Conservation (phyloP, 352 stramenopile genomes). For the Pythium angustatum region DNA sequence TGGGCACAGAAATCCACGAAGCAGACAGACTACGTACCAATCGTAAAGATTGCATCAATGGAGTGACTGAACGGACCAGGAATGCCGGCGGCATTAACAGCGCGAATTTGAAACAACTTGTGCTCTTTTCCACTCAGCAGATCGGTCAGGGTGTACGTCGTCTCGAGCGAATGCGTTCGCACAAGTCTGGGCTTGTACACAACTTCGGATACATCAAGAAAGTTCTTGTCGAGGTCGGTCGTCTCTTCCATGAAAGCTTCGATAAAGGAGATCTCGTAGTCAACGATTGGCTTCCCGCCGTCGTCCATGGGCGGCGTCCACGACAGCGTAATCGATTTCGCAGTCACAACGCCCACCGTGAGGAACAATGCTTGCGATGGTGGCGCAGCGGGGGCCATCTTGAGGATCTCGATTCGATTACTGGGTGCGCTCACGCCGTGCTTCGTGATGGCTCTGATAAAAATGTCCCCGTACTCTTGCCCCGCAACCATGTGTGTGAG, state of each 20-base stretch:
- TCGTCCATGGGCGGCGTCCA: constrained; percentile 65
- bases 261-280: constrained; percentile 68
- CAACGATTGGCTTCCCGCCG: constrained; percentile 54
- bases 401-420: constrained; percentile 43
- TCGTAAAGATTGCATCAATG: constrained; percentile 63
- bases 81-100: constrained; percentile 58
- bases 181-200: constrained; percentile 56
- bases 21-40: too few relatives aligned
- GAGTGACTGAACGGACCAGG: constrained; percentile 45
- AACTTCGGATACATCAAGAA: constrained; percentile 58
- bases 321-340: constrained; percentile 60
- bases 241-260: constrained; percentile 66
- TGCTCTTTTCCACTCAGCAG: constrained; percentile 69
- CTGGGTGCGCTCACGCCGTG: constrained; percentile 54
- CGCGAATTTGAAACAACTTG: constrained; percentile 62
- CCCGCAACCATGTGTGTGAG: constrained; percentile 42
- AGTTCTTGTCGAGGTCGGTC: constrained; percentile 34
- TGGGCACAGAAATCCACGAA: neutral
- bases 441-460: constrained; percentile 49
- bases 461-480: constrained; percentile 52
- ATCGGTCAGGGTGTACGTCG: constrained; percentile 41
- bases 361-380: constrained; percentile 55
- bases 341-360: constrained; percentile 47
- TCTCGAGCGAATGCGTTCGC: constrained; percentile 43
- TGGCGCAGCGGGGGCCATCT: constrained; percentile 34